Percentiles rank a stretch among this genome's conserved stretches.
Conservation (phyloP, 305 asterid genomes). For the Solanum hybrid region DNA sequence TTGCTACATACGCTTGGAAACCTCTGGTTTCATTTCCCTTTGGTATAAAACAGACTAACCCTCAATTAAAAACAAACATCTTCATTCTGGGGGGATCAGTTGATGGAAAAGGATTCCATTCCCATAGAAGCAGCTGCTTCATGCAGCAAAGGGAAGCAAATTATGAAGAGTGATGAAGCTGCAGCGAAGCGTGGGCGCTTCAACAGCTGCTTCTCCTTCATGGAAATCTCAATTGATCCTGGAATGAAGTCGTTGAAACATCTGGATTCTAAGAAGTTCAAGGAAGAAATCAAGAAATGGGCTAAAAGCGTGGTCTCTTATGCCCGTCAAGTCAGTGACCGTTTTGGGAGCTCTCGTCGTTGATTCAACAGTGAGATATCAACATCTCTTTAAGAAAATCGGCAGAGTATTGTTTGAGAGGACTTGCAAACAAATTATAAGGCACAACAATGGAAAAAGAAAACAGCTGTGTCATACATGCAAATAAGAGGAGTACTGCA, state of each 20-base stretch:
- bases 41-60: neutral
- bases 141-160: neutral
- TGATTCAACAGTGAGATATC: neutral
- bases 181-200: slow-evolving; percentile 18
- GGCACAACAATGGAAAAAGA: neutral
- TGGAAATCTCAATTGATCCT: slow-evolving; percentile 57
- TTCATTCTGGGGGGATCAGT: neutral
- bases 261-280: slow-evolving; percentile 59
- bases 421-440: no score
- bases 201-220: slow-evolving; percentile 36
- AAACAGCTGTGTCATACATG: neutral
- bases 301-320: slow-evolving; percentile 62
- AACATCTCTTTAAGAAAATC: neutral
- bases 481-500: neutral
- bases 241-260: slow-evolving; percentile 56
- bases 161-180: neutral
- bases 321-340: slow-evolving; percentile 63
- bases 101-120: slow-evolving; percentile 21
- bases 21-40: neutral
- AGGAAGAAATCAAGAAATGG: slow-evolving; percentile 69
- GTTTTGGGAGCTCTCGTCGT: slow-evolving; percentile 29
- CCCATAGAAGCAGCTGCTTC: slow-evolving; percentile 10
- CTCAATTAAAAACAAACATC: neutral
- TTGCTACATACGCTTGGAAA: slow-evolving; percentile 20
- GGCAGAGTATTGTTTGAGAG: neutral